phyloP scores from a whole-genome alignment of 2,329 filamentous ascomycete species.

The Colletotrichum sp. region DNA sequence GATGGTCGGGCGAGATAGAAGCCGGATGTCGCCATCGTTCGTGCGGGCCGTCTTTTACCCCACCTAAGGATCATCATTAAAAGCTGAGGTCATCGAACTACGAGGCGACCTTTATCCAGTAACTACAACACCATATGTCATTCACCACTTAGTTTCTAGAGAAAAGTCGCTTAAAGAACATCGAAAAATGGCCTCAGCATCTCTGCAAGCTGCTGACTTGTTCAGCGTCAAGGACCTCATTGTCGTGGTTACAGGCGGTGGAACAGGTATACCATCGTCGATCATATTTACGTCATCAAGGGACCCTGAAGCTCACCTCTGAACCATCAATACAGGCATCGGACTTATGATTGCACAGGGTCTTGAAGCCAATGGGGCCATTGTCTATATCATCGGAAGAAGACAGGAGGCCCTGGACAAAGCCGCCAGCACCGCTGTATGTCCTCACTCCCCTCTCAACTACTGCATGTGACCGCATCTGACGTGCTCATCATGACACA shows the following conservation, averaged over 20 bases:
- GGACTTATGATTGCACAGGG: slow-evolving; percentile 55
- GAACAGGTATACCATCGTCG: slow-evolving; percentile 24
- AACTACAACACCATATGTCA: slow-evolving; percentile 3
- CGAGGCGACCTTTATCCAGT: slow-evolving; percentile 8
- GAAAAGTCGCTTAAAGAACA: background rate
- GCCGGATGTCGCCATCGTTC: slow-evolving; percentile 15
- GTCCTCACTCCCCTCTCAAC: slow-evolving; percentile 1
- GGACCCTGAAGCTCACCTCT: background rate
- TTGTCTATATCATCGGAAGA: slow-evolving; percentile 57
- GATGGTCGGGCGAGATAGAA: background rate
- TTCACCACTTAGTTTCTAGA: background rate
- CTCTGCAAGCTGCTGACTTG: slow-evolving; percentile 32
- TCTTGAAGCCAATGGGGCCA: slow-evolving; percentile 55
- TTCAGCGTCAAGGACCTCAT: slow-evolving; percentile 57
- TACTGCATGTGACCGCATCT: background rate
- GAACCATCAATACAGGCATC: slow-evolving; percentile 41
- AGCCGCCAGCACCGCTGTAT: slow-evolving; percentile 37
- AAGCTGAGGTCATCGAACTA: background rate
- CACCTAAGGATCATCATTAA: background rate
- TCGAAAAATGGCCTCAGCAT: slow-evolving; percentile 22
- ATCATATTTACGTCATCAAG: background rate
- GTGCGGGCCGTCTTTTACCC: background rate
- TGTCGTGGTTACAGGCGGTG: slow-evolving; percentile 61
- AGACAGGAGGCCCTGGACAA: slow-evolving; percentile 46
- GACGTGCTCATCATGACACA: background rate